Evolutionary conservation across 306 rosid species (phyloP), one percentile per base, ranked within the genome.

Genomic region (Lathyrus aphaca): DNA sequence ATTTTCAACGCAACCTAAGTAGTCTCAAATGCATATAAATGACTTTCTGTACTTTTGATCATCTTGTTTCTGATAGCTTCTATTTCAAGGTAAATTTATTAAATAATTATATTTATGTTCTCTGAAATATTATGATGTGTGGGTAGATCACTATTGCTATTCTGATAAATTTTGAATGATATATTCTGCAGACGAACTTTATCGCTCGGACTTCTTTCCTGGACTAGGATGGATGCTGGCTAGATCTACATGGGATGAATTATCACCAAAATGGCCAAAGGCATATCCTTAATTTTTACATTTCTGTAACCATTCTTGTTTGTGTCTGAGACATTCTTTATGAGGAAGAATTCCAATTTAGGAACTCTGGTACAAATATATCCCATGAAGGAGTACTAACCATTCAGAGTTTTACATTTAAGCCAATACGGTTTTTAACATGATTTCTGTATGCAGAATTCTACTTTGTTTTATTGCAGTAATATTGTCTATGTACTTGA

Each of bases 191-290:
- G 98, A 90, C 50, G 75, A 74, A 75, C 89, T 94, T 58, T 90
- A 94, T 82, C 96, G 97, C 62, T 94, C 98, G 2, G 96, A 94
- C 76, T 90, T 94, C 82, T 94, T 94, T 84, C 97, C 97, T 59
- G 96, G 97, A 71, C 89, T 94, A 72, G 97, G 97, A 67, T 90
- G 98, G 97, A 94, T 94, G 98, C 87, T 94, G 59, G 43, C 77
- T 71, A 87, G 82, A 87, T 81, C 90, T 64, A 87, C 82, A 68
- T 90, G 98, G 98, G 92, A 94, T 85, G 97, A 94, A 82, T 86
- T 94, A 50, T 94, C 98, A 67, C 97, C 97, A n/a, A 94, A 94
- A 82, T 94, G 97, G 98, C 98, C 98, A 12, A 90, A 90, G 73
- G 97, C 98, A 94, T 94, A 94, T 94, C 98, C 98, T 90, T 90